A percentile compares a stretch with the other conserved stretches of the same genome.
phyloP scores from a whole-genome alignment of 371 early-diverging fungal species.

The Capillidium heterosporum region DNA sequence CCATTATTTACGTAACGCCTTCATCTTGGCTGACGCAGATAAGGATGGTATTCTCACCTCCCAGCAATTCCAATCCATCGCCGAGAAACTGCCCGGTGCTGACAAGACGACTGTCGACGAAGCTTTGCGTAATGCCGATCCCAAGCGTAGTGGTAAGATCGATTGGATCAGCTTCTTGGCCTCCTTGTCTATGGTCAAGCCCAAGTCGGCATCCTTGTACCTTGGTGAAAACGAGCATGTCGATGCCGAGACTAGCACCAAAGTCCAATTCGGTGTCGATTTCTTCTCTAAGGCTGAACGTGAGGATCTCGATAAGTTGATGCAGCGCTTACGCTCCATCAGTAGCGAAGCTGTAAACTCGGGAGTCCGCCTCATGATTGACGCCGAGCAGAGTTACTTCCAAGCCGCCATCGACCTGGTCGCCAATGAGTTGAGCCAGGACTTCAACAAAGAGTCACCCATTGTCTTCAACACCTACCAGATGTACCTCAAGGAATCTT shows the following conservation, averaged over 20 bases:
- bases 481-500: constrained; percentile 73
- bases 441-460: constrained; percentile 43
- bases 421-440: constrained; percentile 38
- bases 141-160: constrained; percentile 12
- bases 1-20: constrained; percentile 16
- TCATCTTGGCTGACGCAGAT: constrained; percentile 23
- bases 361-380: constrained; percentile 40
- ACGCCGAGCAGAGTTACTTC: constrained; percentile 37
- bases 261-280: constrained; percentile 4
- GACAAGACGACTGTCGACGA: constrained; percentile 12
- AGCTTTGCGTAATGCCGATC: constrained; percentile 21
- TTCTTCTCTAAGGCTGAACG: constrained; percentile 30
- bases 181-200: constrained; percentile 33
- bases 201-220: constrained; percentile 24
- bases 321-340: constrained; percentile 40
- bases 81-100: constrained; percentile 18
- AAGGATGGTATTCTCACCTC: constrained; percentile 21
- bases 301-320: constrained; percentile 46
- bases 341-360: constrained; percentile 34
- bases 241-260: background rate
- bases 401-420: constrained; percentile 83
- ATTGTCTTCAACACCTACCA: constrained; percentile 87
- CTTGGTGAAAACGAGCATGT: constrained; percentile 7
- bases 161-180: constrained; percentile 42
- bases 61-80: constrained; percentile 15